Evolutionary conservation across 495 filamentous ascomycete species (phyloP).

Genomic region (Penicillium cosmopolitanum): DNA sequence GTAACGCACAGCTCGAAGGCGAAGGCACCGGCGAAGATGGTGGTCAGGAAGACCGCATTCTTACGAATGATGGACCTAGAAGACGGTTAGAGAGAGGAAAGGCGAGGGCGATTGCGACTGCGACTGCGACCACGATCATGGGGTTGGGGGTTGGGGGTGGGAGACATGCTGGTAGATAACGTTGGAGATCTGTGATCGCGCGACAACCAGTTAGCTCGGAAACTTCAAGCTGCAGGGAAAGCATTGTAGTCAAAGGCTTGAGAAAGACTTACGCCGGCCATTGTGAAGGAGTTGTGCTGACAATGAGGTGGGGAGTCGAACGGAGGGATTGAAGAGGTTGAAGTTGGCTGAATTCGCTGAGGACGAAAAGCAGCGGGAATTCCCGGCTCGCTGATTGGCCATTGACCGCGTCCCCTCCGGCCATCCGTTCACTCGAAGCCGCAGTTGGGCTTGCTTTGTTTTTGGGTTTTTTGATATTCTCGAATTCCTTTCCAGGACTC

Average conservation of each 20-base stretch:
- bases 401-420: constrained; percentile 23
- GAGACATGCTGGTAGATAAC: constrained; percentile 82
- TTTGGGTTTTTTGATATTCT: neutral
- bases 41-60: constrained; percentile 83
- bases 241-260: no score
- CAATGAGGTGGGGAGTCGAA: constrained; percentile 16
- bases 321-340: constrained; percentile 15
- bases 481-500: neutral
- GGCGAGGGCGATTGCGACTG: constrained; percentile 8
- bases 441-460: constrained; percentile 6
- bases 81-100: constrained; percentile 26
- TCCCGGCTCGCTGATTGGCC: constrained; percentile 51
- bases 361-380: constrained; percentile 49
- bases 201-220: constrained; percentile 35
- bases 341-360: constrained; percentile 26
- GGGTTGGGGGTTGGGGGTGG: constrained; percentile 5
- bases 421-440: constrained; percentile 23
- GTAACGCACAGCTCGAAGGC: constrained; percentile 85
- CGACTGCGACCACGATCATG: no score
- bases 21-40: constrained; percentile 86
- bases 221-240: neutral
- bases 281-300: constrained; percentile 42
- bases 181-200: constrained; percentile 55
- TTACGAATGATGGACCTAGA: constrained; percentile 78
- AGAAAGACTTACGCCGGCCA: constrained; percentile 52